Base-by-base conservation (phyloP, 169 alveolate species). In the Plasmodium berghei region DNA sequence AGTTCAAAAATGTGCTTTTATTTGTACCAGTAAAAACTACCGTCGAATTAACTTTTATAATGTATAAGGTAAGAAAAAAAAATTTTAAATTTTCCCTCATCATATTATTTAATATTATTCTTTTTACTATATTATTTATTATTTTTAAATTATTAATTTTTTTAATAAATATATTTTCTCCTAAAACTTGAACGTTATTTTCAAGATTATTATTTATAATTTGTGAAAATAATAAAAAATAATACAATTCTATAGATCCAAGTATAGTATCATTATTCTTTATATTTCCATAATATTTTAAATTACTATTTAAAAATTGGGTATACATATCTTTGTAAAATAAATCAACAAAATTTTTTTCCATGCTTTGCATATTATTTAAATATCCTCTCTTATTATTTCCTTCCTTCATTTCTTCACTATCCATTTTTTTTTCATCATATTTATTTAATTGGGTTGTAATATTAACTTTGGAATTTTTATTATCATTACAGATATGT, bases 161-260 rank as follows among this genome's bases (percentile, higher is more conserved):
- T 67, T 66, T 83, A 45, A 62, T 67, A 49, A 66, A 83, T 6
- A 83, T 20, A 83, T 83, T 83, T 83, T 83, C 85, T 4, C 90
- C 90, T 71, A 83, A 55, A 4, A 67, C 72, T 55, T 58, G 71
- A 18, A 83, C 90, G 3, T 67, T 52, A 56, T 62, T 83, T 26
- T 83, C 90, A 24, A 83, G 49, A 61, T 83, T 83, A 28, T 83
- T 83, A 67, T 83, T 83, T 12, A 83, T 54, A 18, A 83, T 83
- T 83, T 83, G 90, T 20, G 90, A 66, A 52, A 83, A 83, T 5
- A 83, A 18, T 18, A 83, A 70, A 56, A 83, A 83, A 59, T 28
- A 83, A 42, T 83, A 83, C 24, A 83, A 67, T 54, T 83, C 90
- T 24, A 83, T 34, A 10, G 20, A 42, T 2, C 73, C 83, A 9